These are phyloP conservation scores for Fusarium longipes DNA, from an alignment of 2,329 filamentous ascomycete genomes.

Conservation along the genomic window DNA sequence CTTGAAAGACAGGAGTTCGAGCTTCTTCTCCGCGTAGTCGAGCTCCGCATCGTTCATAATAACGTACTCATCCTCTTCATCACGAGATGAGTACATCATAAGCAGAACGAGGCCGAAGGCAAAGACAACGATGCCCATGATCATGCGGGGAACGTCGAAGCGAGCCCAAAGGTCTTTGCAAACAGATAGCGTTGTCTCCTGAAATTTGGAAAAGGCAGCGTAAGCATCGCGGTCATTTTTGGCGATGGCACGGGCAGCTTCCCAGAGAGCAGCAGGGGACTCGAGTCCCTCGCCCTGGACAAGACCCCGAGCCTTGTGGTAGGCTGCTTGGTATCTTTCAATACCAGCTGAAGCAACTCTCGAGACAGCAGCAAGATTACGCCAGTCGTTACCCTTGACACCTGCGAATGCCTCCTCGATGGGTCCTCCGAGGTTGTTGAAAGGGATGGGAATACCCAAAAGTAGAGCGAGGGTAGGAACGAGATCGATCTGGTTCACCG, in stretches of 20 bases:
- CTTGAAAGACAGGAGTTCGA: conserved; percentile 60
- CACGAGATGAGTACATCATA: conserved; percentile 75
- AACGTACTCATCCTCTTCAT: conserved; percentile 65
- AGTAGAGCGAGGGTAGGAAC: conserved; percentile 91
- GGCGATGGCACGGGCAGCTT: conserved; percentile 60
- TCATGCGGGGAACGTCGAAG: conserved; percentile 90
- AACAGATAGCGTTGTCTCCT: conserved; percentile 78
- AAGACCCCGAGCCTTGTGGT: conserved; percentile 77
- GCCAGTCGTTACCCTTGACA: conserved; percentile 73
- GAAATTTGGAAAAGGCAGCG: conserved; percentile 76
- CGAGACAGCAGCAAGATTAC: conserved; percentile 80
- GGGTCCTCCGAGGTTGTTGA: conserved; percentile 92
- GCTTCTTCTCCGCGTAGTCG: conserved; percentile 67
- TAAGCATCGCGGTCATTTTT: conserved; percentile 57
- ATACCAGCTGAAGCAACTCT: conserved; percentile 86
- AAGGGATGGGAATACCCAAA: conserved; percentile 91
- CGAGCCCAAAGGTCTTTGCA: conserved; percentile 91
- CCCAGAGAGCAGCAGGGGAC: conserved; percentile 57
- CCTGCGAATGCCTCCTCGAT: conserved; percentile 95
- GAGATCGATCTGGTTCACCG: conserved; percentile 89
- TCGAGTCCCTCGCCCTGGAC: conserved; percentile 65
- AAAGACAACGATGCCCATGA: conserved; percentile 79
- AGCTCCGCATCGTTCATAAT: conserved; percentile 67
- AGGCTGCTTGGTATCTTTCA: conserved; percentile 86
- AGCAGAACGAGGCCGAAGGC: conserved; percentile 74